Evolutionary conservation across 2,329 filamentous ascomycete species (phyloP).

Genomic region (Colletotrichum melonis): DNA sequence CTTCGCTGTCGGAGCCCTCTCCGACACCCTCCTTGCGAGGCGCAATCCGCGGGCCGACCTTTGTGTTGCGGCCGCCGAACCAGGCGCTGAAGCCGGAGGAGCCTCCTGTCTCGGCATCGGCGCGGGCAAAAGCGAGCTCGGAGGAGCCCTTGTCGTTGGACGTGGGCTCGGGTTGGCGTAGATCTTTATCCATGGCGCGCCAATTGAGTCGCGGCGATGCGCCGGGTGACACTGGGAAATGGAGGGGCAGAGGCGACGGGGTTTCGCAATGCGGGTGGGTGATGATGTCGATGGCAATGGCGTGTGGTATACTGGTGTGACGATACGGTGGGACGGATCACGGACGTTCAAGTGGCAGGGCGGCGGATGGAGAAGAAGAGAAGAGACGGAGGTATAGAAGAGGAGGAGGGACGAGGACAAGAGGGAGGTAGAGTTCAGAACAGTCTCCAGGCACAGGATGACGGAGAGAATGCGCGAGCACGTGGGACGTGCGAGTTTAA

Average conservation of each 20-base stretch:
- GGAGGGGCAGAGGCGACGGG: neutral
- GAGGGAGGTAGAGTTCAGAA: conserved; percentile 2
- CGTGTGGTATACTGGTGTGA: neutral
- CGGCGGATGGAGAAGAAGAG: no score
- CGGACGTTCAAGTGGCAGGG: neutral
- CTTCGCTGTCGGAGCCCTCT: conserved; percentile 53
- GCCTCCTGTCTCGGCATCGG: conserved; percentile 27
- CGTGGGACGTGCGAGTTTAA: conserved; percentile 33
- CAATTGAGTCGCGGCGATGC: neutral
- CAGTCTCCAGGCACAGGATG: conserved; percentile 2
- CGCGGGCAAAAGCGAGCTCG: conserved; percentile 7
- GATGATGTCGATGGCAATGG: neutral
- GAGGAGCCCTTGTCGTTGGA: neutral
- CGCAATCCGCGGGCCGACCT: conserved; percentile 64
- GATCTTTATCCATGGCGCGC: conserved; percentile 21
- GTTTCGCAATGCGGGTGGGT: neutral
- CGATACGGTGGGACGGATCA: neutral
- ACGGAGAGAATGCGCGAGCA: neutral
- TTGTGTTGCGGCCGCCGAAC: conserved; percentile 53
- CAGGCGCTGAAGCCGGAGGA: conserved; percentile 28
- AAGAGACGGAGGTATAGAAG: neutral
- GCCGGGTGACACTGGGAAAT: neutral
- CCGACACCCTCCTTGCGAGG: conserved; percentile 51
- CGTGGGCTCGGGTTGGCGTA: conserved; percentile 4
- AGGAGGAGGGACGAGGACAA: neutral